A percentile compares a stretch with the other conserved stretches of the same genome.
Evolutionary conservation across 345 rosid genomes (phyloP).

Genomic region (Moringa oleifera): DNA sequence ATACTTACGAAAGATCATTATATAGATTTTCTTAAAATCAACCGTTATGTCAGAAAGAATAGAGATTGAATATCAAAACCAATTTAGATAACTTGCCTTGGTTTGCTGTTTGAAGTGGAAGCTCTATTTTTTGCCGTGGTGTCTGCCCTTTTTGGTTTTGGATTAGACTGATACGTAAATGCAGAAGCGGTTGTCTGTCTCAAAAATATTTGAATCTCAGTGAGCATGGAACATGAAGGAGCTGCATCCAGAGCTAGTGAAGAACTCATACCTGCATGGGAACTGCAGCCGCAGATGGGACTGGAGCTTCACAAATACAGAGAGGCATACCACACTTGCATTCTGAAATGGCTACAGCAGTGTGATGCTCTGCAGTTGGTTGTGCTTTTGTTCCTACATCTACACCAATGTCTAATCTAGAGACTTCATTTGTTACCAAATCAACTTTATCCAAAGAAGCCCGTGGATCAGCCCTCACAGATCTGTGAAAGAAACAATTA

Average conservation of each 20-base stretch:
- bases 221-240: background rate
- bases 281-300: slow-evolving; percentile 25
- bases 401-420: slow-evolving; percentile 44
- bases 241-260: background rate
- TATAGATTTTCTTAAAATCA: background rate
- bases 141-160: slow-evolving; percentile 47
- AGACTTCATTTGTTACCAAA: slow-evolving; percentile 39
- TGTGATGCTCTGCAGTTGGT: slow-evolving; percentile 22
- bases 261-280: slow-evolving; percentile 32
- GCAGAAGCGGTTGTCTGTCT: slow-evolving; percentile 34
- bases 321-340: slow-evolving; percentile 99
- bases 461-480: slow-evolving; percentile 26
- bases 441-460: slow-evolving; percentile 36
- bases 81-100: slow-evolving; percentile 34
- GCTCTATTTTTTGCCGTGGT: slow-evolving; percentile 40
- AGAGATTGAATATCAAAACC: slow-evolving; percentile 2
- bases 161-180: slow-evolving; percentile 28
- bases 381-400: slow-evolving; percentile 31
- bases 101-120: slow-evolving; percentile 53
- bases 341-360: slow-evolving; percentile 30
- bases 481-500: slow-evolving; percentile 29
- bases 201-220: slow-evolving; percentile 3
- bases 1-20: background rate
- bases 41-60: background rate
- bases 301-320: slow-evolving; percentile 75